Evolutionary conservation across 352 stramenopile genomes (phyloP).

Genomic region (Phytophthora crassamura): DNA sequence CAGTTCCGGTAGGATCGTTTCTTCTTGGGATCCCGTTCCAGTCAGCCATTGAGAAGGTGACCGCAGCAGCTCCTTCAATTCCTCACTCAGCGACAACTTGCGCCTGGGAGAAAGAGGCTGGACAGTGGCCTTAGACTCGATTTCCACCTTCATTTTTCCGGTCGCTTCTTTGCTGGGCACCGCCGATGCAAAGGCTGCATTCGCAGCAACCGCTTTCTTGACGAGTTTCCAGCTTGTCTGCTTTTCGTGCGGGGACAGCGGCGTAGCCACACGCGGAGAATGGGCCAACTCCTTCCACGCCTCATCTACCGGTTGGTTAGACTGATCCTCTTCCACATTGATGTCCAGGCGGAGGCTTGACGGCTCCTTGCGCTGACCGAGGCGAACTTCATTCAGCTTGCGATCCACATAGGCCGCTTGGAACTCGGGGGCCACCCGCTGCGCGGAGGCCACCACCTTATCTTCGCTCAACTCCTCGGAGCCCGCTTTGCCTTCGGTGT

Average conservation of each 20-base stretch:
- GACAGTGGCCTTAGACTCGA: constrained; percentile 40
- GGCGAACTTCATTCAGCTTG: constrained; percentile 71
- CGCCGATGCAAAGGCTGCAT: constrained; percentile 10
- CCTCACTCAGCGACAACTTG: constrained; percentile 67
- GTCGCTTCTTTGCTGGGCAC: constrained; percentile 8
- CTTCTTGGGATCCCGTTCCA: constrained; percentile 1
- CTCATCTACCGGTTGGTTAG: constrained; percentile 28
- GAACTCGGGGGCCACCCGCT: constrained; percentile 31
- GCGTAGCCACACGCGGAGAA: constrained; percentile 51
- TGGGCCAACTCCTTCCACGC: constrained; percentile 66
- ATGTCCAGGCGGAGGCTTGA: constrained; percentile 50
- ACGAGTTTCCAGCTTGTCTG: constrained; percentile 69
- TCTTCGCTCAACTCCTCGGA: constrained; percentile 49
- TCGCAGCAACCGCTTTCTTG: constrained; percentile 19
- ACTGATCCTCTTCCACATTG: constrained; percentile 26
- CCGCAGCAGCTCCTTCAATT: constrained; percentile 66
- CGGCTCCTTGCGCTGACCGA: constrained; percentile 59
- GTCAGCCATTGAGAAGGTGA: constrained; percentile 76
- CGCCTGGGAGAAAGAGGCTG: constrained; percentile 28
- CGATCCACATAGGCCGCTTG: constrained; percentile 50
- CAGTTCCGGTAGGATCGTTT: constrained; percentile 54
- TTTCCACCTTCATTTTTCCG: constrained; percentile 44
- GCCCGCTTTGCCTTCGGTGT: constrained; percentile 69
- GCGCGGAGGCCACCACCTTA: constrained; percentile 40
- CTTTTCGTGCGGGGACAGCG: constrained; percentile 63